Evolutionary conservation across 305 asterid species (phyloP).

Genomic region (Rubia balearica): DNA sequence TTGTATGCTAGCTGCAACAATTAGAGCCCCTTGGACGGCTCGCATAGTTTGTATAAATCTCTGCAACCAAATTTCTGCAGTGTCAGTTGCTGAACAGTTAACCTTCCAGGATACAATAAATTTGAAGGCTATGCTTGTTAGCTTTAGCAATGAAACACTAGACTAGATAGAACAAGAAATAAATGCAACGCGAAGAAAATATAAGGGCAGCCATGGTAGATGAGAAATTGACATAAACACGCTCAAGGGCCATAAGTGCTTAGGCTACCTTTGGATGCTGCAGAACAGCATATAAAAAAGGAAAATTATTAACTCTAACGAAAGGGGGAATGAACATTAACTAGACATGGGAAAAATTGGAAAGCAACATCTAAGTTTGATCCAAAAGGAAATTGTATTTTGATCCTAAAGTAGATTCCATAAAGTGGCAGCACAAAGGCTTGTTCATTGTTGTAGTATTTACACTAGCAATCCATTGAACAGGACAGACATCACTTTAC

Average conservation of each 20-base stretch:
- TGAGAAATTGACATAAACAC: not conserved
- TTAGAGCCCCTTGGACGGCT: conserved; percentile 96
- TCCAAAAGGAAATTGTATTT: not conserved
- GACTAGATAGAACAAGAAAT: not conserved
- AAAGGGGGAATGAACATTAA: not conserved
- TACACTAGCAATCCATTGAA: not conserved
- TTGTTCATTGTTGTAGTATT: not conserved
- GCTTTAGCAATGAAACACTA: not conserved
- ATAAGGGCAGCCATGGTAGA: not conserved
- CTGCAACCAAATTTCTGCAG: conserved; percentile 28
- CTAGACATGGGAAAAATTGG: not conserved
- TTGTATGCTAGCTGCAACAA: conserved; percentile 82
- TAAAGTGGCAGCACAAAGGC: not conserved
- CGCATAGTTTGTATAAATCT: conserved; percentile 87
- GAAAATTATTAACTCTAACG: not conserved
- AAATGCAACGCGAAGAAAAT: not conserved
- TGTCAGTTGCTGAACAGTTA: not conserved
- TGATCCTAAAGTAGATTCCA: not conserved
- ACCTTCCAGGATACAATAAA: not conserved
- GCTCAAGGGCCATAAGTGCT: not conserved
- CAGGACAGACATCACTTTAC: not conserved
- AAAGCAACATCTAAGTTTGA: not conserved
- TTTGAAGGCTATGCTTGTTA: not conserved
- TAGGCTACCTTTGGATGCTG: not conserved
- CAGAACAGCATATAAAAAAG: not conserved